These are phyloP conservation scores for Nothophaeocryptopus gaeumannii DNA, from an alignment of 2,329 filamentous ascomycete species.

Conservation along the genomic window DNA sequence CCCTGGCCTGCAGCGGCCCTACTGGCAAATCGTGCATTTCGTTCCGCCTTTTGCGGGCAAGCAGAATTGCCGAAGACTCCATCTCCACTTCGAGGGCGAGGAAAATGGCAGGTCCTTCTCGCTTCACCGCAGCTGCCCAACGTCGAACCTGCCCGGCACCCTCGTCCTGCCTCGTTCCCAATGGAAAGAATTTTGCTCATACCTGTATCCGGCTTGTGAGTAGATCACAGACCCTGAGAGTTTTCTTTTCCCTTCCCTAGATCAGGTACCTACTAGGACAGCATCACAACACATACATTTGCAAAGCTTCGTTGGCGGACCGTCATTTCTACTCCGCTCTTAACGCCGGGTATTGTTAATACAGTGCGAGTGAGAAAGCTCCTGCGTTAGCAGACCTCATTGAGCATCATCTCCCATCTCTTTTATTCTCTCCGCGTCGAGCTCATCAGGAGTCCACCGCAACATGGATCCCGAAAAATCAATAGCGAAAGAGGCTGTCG, in stretches of 20 bases:
- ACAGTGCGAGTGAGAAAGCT: background rate
- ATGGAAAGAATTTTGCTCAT: background rate
- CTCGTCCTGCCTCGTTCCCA: background rate
- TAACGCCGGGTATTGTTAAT: slow-evolving; percentile 11
- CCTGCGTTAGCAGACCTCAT: background rate
- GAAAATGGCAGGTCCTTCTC: background rate
- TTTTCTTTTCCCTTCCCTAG: background rate
- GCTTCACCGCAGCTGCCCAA: slow-evolving; percentile 1
- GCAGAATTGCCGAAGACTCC: background rate
- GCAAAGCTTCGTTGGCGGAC: no score
- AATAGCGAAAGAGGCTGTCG: slow-evolving; percentile 3
- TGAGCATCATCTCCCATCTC: background rate
- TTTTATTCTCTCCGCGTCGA: background rate
- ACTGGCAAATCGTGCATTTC: no score
- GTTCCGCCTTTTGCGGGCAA: no score
- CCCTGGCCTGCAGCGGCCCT: no score
- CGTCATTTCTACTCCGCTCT: background rate
- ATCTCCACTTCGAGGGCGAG: background rate
- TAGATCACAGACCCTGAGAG: no score
- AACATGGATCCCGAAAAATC: slow-evolving; percentile 18
- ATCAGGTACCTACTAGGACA: background rate
- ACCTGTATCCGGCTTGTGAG: background rate
- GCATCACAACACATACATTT: background rate
- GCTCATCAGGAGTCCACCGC: background rate
- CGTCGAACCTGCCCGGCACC: background rate